phyloP scores from a whole-genome alignment of 495 filamentous ascomycete genomes.

The Sordaria brevicollis region DNA sequence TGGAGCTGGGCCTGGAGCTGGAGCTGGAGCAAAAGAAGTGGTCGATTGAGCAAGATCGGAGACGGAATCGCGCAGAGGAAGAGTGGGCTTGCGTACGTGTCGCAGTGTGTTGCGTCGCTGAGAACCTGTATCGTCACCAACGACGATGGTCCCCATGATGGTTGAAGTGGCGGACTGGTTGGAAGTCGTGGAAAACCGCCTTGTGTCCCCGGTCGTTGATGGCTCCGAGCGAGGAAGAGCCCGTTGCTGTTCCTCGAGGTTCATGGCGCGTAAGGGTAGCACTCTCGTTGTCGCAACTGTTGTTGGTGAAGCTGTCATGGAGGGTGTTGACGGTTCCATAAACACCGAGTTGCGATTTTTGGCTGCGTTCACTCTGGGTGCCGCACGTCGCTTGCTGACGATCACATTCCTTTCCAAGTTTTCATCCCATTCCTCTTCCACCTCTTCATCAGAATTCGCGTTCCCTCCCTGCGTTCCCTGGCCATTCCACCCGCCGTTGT shows the following conservation, averaged over 20 bases:
- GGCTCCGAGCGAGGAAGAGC: conserved; percentile 28
- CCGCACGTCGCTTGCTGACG: conserved; percentile 38
- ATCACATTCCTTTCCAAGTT: conserved; percentile 48
- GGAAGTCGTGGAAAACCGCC: conserved; percentile 52
- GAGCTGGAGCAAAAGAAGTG: conserved; percentile 27
- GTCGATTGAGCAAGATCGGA: conserved; percentile 41
- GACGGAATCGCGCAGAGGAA: conserved; percentile 39
- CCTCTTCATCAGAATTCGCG: conserved; percentile 21
- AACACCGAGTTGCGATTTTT: conserved; percentile 28
- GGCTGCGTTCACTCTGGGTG: conserved; percentile 5
- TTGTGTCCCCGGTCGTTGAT: conserved; percentile 35
- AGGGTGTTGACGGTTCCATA: conserved; percentile 20
- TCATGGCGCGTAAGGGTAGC: conserved; percentile 37
- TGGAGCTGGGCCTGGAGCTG: conserved; percentile 9
- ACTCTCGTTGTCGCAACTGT: conserved; percentile 8
- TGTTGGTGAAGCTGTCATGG: conserved; percentile 36
- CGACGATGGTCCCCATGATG: conserved; percentile 58
- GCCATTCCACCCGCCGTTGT: conserved; percentile 38
- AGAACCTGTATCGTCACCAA: conserved; percentile 42
- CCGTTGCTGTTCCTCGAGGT: conserved; percentile 28
- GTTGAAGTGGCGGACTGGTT: conserved; percentile 52
- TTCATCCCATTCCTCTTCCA: conserved; percentile 44
- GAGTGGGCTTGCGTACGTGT: conserved; percentile 52
- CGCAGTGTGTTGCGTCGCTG: conserved; percentile 50
- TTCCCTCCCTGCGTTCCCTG: background rate